Evolutionary conservation across 306 rosid species (phyloP), one percentile per base, ranked within the genome.

Genomic region (Acacia acuminata): DNA sequence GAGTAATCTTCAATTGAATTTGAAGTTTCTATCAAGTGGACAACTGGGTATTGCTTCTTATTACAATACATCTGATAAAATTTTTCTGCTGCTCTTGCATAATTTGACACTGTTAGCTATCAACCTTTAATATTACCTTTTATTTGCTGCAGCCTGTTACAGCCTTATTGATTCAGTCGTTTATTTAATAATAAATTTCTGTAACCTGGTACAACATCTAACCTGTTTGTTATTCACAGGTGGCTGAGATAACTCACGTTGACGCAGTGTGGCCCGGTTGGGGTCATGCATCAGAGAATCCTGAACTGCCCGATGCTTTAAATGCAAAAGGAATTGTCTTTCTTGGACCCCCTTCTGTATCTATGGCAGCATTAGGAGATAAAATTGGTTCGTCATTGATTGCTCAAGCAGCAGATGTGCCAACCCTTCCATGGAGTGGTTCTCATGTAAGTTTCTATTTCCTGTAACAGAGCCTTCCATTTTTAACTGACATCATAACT

Each of bases 251-350:
- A 82, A 96, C 98, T 61, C 99, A 71, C 66, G 99, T 96, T 73
- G 94, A 96, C 87, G 99, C 99, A 16, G 99, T 96, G 77, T 96
- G 99, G 98, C 99, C 99, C 79, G 99, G 99, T 81, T 96, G 99
- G 99, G 99, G 99, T 80, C 99, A 96, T 80, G 99, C 99, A 71
- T 96, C 99, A 19, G 99, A 96, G 89, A 96, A 89, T 75, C 99
- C 99, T 10, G 99, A 94, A 88, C 92, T 96, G 69, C 99, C 99
- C 79, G 99, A 96, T 91, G 98, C 99, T 3, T 83, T 96, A 85
- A 79, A 81, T 82, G 97, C 92, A 67, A 94, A 89, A 87, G 99
- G 97, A 84, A 91, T 96, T 73, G 83, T 90, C 84, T 96, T 96
- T 91, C 97, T 96, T 64, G 99, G 99, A 73, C 99, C 99, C 48